Percentiles rank a stretch among this genome's conserved stretches.
Conservation (phyloP, 163 green algal species). For the Chlamydomonas reinhardtii region DNA sequence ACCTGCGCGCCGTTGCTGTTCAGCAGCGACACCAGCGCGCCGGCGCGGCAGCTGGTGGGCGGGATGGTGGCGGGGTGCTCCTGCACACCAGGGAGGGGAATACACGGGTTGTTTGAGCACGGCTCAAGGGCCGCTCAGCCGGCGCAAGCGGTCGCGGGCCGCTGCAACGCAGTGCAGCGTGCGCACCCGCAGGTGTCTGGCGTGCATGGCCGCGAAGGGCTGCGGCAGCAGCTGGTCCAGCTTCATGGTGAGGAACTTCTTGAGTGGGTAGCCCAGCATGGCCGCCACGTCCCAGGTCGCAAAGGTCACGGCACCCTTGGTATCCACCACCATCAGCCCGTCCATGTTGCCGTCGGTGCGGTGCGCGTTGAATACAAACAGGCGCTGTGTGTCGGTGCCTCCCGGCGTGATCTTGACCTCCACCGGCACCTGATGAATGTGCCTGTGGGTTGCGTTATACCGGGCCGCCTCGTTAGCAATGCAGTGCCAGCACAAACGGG, state of each 20-base stretch:
- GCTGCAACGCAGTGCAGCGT: background rate
- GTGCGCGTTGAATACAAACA: conserved; percentile 52
- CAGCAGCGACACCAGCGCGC: conserved; percentile 37
- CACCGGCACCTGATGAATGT: conserved; percentile 26
- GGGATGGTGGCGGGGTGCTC: conserved; percentile 4
- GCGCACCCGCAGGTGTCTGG: conserved; percentile 47
- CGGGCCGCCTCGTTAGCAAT: too few species aligned
- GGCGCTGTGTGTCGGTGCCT: conserved; percentile 48
- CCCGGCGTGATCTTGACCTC: conserved; percentile 3
- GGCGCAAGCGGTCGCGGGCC: too few species aligned
- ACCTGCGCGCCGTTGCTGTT: conserved; percentile 38
- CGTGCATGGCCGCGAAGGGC: conserved; percentile 57
- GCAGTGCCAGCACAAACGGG: too few species aligned
- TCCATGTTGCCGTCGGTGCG: conserved; percentile 21
- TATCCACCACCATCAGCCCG: conserved; percentile 42
- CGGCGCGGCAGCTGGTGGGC: conserved; percentile 48
- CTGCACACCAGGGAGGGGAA: background rate
- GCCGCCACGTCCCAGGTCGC: conserved; percentile 51
- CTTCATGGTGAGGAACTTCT: conserved; percentile 50
- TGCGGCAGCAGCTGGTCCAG: conserved; percentile 52
- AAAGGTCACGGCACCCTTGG: conserved; percentile 37
- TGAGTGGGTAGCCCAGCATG: conserved; percentile 46
- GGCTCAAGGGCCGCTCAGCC: too few species aligned
- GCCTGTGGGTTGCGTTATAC: too few species aligned
- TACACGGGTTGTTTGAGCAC: too few species aligned